Base-by-base conservation (phyloP, 352 stramenopile genomes). In the Globisporangium perplexum region DNA sequence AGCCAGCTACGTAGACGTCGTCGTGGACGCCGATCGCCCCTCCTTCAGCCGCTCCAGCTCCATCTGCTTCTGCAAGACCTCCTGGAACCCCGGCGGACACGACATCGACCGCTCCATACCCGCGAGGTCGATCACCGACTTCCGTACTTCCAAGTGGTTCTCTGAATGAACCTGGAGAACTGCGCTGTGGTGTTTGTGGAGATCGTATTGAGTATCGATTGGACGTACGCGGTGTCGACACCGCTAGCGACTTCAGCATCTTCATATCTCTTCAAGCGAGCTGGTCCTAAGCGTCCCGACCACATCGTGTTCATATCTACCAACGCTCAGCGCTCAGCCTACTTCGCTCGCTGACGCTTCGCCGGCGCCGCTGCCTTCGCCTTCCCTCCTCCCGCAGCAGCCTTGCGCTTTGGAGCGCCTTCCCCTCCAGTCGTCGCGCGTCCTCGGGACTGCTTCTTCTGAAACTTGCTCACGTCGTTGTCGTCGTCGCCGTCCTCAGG, bases 51-150 rank as follows among this genome's bases (percentile, higher is more conserved):
- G 55, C 43, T 63, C 55, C 4, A 63, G 42, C 48, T 64, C 60
- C 22, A 51, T 18, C 33, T 64, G 60, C 30, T 59, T 59, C 52
- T 63, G 59, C 23, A 77, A 57, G n/a, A 83, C 64, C 55, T 88
- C 77, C 10, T 88, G 58, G 35, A 88, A 88, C 17, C 80, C 80
- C 20, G 80, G 77, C 17, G 80, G 80, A 51, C 75, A 88, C 42
- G 77, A 86, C 80, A 90, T 90, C 24, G 80, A 90, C 41, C 77
- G 77, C 55, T 90, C 80, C 23, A 87, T 55, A 3, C 66, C 66
- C 8, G 77, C 77, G 47, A 90, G 69, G 24, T 87, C 74, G 18
- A 68, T 63, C 35, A 90, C 75, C 41, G 80, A 90, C 56, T 88
- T 85, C n/a, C n/a, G n/a, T n/a, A n/a, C n/a, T n/a, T n/a, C n/a